Percentiles rank a stretch among this genome's conserved stretches.
These are phyloP conservation scores for Knufia fluminis DNA, from an alignment of 2,329 filamentous ascomycete genomes.

Conservation along the genomic window DNA sequence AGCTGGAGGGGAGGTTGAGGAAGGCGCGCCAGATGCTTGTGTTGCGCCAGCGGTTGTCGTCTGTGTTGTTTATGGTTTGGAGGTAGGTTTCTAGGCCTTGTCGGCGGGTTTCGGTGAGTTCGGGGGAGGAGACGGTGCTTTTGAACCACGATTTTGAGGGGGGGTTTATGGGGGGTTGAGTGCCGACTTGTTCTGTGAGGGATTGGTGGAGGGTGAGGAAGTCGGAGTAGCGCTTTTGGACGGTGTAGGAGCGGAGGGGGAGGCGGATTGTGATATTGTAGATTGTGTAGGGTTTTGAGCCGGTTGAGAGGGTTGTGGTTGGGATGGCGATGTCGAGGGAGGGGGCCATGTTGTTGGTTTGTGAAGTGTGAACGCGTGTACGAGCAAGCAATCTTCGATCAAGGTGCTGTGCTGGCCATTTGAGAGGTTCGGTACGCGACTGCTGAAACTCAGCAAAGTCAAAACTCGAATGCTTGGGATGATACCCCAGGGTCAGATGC, in stretches of 20 bases:
- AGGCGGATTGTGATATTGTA: constrained; percentile 55
- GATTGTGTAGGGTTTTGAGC: constrained; percentile 48
- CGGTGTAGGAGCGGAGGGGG: constrained; percentile 49
- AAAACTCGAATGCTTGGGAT: too few relatives aligned
- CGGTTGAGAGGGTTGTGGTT: constrained; percentile 39
- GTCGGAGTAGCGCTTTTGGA: constrained; percentile 57
- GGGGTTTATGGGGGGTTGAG: constrained; percentile 44
- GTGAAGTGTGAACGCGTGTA: not conserved
- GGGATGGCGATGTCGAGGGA: constrained; percentile 40
- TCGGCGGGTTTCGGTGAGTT: constrained; percentile 49
- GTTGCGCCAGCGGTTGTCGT: constrained; percentile 50
- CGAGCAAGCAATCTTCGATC: too few relatives aligned
- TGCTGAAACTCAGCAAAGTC: not conserved
- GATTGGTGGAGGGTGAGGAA: constrained; percentile 47
- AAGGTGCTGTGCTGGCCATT: not conserved
- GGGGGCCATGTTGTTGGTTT: constrained; percentile 30
- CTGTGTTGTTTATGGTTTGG: constrained; percentile 45
- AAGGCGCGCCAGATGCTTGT: constrained; percentile 50
- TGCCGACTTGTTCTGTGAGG: constrained; percentile 42
- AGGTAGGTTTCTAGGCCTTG: constrained; percentile 50
- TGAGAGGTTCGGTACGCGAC: not conserved
- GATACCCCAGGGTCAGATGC: not conserved
- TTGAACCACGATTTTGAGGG: constrained; percentile 54
- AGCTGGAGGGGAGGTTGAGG: constrained; percentile 44
- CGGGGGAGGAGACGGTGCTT: constrained; percentile 46